Evolutionary conservation across 495 filamentous ascomycete genomes (phyloP), one percentile per base, ranked within the genome.

Genomic region (Apodospora peruviana): DNA sequence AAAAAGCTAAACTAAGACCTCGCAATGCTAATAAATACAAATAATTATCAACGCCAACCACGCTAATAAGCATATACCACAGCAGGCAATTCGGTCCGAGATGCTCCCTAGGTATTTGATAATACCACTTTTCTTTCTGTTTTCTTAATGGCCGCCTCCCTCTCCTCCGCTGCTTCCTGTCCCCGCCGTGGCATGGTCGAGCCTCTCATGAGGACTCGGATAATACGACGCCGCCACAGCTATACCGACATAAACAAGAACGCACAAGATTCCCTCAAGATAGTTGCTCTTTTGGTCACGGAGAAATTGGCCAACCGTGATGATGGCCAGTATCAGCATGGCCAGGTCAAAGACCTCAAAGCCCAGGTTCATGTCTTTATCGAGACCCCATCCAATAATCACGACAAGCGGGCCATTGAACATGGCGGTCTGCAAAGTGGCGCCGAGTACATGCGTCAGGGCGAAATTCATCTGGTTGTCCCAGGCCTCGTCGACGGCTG

Each of bases 321-420:
- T 66, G 59, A 95, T 91, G 5, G 90, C 80, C 35, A 96, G 74
- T 48, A 96, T 82, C n/a, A 96, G 72, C 46, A 91, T 73, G 14
- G 87, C 80, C n/a, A 94, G 73, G 72, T 91, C 88, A 73, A 96
- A 96, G 7, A 88, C 73, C 57, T 94, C 87, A 58, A 96, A 96
- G 57, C 88, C 82, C 34, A 97, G 68, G 43, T 85, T 82, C 83
- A 97, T 87, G 17, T 71, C 56, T 51, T 79, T 80, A 23, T 56
- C 65, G 1, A 87, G 63, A n/a, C 86, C 82, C 91, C 91, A 97
- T 34, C 86, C 88, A 24, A 93, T 83, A 25, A 95, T 73, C 34
- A 95, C 79, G 19, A 88, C 84, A 8, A 95, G 75, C 8, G 91
- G 90, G 0, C 85, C 86, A 58, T 95, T 95, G 56, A 97, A 76